phyloP scores from a whole-genome alignment of 2,329 filamentous ascomycete species.

The Paraphoma chrysanthemicola region DNA sequence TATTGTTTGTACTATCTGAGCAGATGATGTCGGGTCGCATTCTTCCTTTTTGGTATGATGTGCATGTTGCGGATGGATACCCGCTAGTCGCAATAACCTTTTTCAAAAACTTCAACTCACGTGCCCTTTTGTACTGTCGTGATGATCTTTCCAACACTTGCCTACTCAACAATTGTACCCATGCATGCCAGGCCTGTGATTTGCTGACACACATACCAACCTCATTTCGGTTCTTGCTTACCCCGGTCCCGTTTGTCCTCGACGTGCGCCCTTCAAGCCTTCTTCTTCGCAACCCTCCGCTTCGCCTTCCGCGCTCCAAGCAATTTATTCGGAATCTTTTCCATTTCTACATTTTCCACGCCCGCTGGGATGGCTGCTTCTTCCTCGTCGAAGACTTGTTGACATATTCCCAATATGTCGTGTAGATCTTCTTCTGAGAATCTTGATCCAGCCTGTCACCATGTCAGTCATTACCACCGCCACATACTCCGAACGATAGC shows the following conservation, averaged over 20 bases:
- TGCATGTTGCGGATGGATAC: slow-evolving; percentile 22
- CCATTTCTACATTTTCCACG: slow-evolving; percentile 33
- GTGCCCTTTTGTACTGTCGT: background rate
- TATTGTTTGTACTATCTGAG: slow-evolving; percentile 15
- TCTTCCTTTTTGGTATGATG: slow-evolving; percentile 25
- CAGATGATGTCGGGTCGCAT: slow-evolving; percentile 2
- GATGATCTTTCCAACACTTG: background rate
- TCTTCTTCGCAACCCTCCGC: slow-evolving; percentile 19
- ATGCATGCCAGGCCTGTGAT: too few relatives aligned
- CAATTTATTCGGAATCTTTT: slow-evolving; percentile 38
- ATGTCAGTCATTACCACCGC: background rate
- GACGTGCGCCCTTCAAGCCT: slow-evolving; percentile 1
- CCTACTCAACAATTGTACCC: too few relatives aligned
- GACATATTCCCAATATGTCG: slow-evolving; percentile 37
- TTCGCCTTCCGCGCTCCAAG: slow-evolving; percentile 36
- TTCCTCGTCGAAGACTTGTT: slow-evolving; percentile 39
- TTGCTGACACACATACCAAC: too few relatives aligned
- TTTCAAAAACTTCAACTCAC: slow-evolving; percentile 6
- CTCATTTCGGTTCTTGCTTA: too few relatives aligned
- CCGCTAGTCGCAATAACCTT: slow-evolving; percentile 24
- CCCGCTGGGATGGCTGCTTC: slow-evolving; percentile 36
- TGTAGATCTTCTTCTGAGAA: slow-evolving; percentile 39
- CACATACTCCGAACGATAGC: too few relatives aligned
- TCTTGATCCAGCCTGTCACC: slow-evolving; percentile 29
- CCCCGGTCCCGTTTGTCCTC: too few relatives aligned